Base-by-base conservation (phyloP, 2,329 filamentous ascomycete genomes). In the Zalaria obscura region DNA sequence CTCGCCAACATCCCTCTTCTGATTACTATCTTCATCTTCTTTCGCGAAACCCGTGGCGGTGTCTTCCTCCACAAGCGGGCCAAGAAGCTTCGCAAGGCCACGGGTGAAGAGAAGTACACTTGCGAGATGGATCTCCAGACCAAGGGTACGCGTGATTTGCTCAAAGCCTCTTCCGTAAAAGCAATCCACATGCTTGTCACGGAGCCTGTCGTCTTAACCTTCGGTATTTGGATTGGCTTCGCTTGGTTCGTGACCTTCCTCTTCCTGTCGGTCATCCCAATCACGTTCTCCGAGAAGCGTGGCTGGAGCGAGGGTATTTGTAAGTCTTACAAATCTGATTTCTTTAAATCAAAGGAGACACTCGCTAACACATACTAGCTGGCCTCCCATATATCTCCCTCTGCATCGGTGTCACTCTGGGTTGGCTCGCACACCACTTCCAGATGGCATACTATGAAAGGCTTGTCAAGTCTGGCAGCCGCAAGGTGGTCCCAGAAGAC, bases 161-260 rank as follows among this genome's bases (percentile, higher is more conserved):
- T 67, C 7, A 62, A 64, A 47, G 59, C 62, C 37, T 70, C 68
- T 0, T 71, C 66, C n/a, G 62, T 72, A 48, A 72, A 70, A 50
- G 67, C 68, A 5, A 58, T 70, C 44, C 57, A 65, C 46, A 68
- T 71, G 67, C 59, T 70, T 4, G 53, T 61, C 44, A 67, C 65
- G 2, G 67, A 71, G 48, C 66, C 67, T 18, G 66, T 69, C 6
- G 66, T 69, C 4, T 68, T 70, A 43, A 60, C 63, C 27, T 69
- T 70, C 36, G 68, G 68, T 42, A 53, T 70, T 27, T 71, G 68
- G 68, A 70, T 72, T 44, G 59, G 60, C 10, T 71, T 72, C 53
- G 66, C 66, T 48, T 73, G 69, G 69, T 69, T 67, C 48, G 63
- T 72, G 18, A 62, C 68, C 35, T 73, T 72, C 61, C 61, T 72